Evolutionary conservation across 768 basidiomycete species (phyloP), one percentile per base, ranked within the genome.

Genomic region (Cyclocybe aegerita): DNA sequence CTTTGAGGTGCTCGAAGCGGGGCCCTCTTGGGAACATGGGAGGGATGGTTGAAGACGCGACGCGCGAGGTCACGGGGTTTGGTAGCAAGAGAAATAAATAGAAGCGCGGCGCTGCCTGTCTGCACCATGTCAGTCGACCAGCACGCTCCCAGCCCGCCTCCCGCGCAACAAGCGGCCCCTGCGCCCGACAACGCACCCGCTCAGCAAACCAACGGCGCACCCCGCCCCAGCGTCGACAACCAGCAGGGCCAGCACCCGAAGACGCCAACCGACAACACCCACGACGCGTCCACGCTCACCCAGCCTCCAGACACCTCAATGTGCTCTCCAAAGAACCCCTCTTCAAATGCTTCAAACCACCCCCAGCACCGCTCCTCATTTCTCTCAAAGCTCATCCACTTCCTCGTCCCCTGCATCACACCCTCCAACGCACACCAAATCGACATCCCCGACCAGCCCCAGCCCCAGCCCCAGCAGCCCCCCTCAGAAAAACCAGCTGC

Each of bases 321-420:
- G 53, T 36, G 40, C 55, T 51, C 46, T 50, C 52, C 14, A 48
- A 55, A 52, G 55, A 51, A 45, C 50, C 53, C 50, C 57, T 56
- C 45, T 52, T 43, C 46, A 48, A 50, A 57, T 45, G 34, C 55
- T 48, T 37, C 59, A 46, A 50, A 52, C 35, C 10, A 14, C 49
- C 23, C 39, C 53, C 23, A 51, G 51, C 45, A 43, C 56, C 77
- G 77, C 70, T 68, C 72, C 37, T 81, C 84, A 16, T 77, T 88
- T 58, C 66, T 86, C 51, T 76, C 80, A 45, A 81, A 75, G 63
- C 69, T 89, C 50, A 62, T 88, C 45, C 79, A 74, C 54, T 75
- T 78, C 52, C 75, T 89, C 46, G 75, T 88, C 43, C 88, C 87
- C 32, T 90, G 88, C 53, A 68, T 86, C 41, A 73, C 78, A n/a